Percentiles rank a stretch among this genome's conserved stretches.
Evolutionary conservation across 495 filamentous ascomycete genomes (phyloP).

Genomic region (Choiromyces venosus): DNA sequence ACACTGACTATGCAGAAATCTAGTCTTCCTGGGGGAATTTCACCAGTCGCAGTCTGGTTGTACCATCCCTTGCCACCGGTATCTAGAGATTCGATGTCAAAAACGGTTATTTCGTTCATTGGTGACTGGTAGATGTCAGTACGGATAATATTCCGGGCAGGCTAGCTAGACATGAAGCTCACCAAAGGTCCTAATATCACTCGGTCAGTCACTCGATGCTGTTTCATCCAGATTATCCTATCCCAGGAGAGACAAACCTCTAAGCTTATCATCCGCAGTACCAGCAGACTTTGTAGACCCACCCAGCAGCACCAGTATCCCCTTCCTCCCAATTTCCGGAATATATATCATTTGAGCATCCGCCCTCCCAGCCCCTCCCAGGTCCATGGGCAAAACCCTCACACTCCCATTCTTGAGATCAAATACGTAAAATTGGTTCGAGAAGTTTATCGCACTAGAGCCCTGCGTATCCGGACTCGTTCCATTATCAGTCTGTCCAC

Average conservation of each 20-base stretch:
- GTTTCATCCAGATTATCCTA: not conserved
- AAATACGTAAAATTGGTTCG: conserved; percentile 26
- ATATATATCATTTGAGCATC: conserved; percentile 29
- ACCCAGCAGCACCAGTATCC: conserved; percentile 19
- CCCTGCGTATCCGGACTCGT: conserved; percentile 12
- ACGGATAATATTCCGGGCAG: not conserved
- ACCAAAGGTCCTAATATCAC: not conserved
- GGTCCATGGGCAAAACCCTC: conserved; percentile 21
- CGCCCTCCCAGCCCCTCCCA: conserved; percentile 17
- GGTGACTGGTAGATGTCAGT: conserved; percentile 11
- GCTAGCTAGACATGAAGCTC: not conserved
- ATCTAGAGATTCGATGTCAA: conserved; percentile 42
- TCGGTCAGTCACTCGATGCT: not conserved
- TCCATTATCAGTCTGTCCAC: conserved; percentile 22
- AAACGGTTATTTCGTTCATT: conserved; percentile 21
- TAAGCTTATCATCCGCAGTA: not conserved
- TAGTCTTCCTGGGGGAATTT: conserved; percentile 47
- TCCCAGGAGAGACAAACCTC: not conserved
- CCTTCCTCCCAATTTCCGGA: conserved; percentile 19
- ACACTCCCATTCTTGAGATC: conserved; percentile 23
- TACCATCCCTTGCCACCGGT: conserved; percentile 53
- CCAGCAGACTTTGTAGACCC: conserved; percentile 2
- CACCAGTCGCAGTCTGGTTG: conserved; percentile 49
- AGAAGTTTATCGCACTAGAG: conserved; percentile 14
- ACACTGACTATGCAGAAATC: conserved; percentile 54